Conservation (phyloP, 441 rosid genomes). For the Eutrema salsugineum region DNA sequence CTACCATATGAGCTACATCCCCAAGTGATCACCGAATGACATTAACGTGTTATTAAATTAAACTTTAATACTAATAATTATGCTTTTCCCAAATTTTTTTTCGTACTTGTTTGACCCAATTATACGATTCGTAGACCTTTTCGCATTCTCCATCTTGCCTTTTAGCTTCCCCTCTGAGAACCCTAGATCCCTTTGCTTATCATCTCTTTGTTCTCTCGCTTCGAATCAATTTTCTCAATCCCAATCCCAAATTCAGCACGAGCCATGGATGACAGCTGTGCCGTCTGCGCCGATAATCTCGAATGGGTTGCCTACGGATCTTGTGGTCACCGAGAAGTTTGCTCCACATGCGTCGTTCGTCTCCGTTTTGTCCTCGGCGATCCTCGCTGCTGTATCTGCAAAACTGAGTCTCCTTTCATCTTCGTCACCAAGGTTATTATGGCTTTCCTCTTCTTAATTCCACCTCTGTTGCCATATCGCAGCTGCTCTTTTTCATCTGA, state of each 20-base stretch:
- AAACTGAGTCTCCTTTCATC: constrained; percentile 54
- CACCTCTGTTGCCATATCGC: not conserved
- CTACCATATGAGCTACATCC: constrained; percentile 96
- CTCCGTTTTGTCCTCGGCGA: constrained; percentile 89
- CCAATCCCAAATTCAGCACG: constrained; percentile 7
- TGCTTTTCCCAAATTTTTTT: not conserved
- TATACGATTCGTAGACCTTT: not conserved
- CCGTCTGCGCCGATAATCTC: constrained; percentile 86
- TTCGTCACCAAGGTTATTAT: constrained; percentile 82
- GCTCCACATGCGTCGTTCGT: constrained; percentile 94
- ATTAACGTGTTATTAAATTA: too few species aligned
- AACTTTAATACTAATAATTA: too few species aligned
- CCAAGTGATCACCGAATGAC: constrained; percentile 22
- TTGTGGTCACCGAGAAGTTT: constrained; percentile 91
- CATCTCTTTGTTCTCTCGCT: not conserved
- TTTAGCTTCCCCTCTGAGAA: constrained; percentile 9
- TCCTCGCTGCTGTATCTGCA: constrained; percentile 92
- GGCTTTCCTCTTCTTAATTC: not conserved
- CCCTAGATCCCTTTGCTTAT: constrained; percentile 26
- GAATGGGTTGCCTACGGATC: constrained; percentile 97
- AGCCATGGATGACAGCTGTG: constrained; percentile 94
- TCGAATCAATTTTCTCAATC: not conserved
- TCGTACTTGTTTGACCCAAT: constrained; percentile 5
- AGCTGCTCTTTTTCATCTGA: not conserved
- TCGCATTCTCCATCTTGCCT: constrained; percentile 1